Evolutionary conservation across 257 asterid species (phyloP).

Genomic region (Henckelia pumila): DNA sequence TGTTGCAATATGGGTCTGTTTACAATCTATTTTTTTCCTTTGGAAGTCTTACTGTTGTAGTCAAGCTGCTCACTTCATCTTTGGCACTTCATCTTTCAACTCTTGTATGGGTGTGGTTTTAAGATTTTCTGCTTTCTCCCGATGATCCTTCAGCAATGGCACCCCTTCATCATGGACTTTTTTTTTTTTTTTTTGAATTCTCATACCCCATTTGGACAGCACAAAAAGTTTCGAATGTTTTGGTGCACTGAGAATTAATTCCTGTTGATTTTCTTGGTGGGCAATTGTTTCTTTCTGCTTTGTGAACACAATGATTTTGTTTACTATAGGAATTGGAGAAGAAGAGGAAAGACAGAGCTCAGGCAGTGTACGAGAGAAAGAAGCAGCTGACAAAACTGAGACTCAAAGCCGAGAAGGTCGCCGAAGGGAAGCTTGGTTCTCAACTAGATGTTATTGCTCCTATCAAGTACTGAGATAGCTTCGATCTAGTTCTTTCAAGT

Average conservation of each 20-base stretch:
- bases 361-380: slow-evolving; percentile 71
- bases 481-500: slow-evolving; percentile 18
- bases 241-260: too few species aligned
- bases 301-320: too few species aligned
- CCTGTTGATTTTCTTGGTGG: background rate
- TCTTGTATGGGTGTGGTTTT: background rate
- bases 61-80: background rate
- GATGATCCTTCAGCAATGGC: background rate
- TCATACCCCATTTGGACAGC: background rate
- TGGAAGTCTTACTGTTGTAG: too few species aligned
- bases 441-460: slow-evolving; percentile 70
- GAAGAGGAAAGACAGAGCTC: slow-evolving; percentile 90
- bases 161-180: background rate
- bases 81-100: background rate
- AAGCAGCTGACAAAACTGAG: slow-evolving; percentile 72
- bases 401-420: slow-evolving; percentile 70
- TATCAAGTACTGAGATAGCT: slow-evolving; percentile 50
- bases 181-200: too few species aligned
- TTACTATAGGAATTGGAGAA: slow-evolving; percentile 66
- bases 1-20: too few species aligned
- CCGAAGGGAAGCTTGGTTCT: slow-evolving; percentile 77
- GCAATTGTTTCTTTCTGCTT: too few species aligned
- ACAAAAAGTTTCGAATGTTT: background rate
- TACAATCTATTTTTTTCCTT: background rate
- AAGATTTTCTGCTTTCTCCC: background rate